Conservation (phyloP, 2,329 filamentous ascomycete species). For the Neonectria faginata region DNA sequence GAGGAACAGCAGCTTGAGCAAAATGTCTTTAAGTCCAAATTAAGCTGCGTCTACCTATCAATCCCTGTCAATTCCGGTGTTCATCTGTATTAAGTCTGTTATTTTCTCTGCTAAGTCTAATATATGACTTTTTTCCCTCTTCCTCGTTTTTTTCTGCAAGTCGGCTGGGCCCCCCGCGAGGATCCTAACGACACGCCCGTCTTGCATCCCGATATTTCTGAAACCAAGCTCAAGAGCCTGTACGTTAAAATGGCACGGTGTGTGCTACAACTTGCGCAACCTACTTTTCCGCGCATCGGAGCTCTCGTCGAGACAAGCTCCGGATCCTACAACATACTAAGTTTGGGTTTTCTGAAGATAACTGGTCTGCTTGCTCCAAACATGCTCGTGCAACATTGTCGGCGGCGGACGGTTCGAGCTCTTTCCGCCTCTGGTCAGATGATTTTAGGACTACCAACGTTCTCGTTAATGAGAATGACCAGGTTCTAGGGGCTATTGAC, state of each 20-base stretch:
- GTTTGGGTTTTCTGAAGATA: conserved; percentile 42
- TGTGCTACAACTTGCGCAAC: conserved; percentile 53
- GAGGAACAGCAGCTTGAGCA: no score
- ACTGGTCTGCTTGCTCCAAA: conserved; percentile 19
- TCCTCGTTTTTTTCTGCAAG: no score
- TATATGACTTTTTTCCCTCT: no score
- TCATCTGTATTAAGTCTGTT: no score
- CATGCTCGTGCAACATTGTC: conserved; percentile 22
- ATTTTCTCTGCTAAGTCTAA: no score
- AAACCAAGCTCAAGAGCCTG: conserved; percentile 47
- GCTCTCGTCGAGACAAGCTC: conserved; percentile 47
- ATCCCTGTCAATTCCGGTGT: no score
- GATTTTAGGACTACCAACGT: conserved; percentile 50
- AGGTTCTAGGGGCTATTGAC: conserved; percentile 50
- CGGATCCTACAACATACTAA: conserved; percentile 44
- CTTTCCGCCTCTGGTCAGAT: conserved; percentile 49
- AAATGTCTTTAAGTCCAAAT: no score
- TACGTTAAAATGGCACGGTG: conserved; percentile 55
- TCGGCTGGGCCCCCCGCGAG: conserved; percentile 26
- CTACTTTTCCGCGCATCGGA: conserved; percentile 54
- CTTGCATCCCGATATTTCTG: conserved; percentile 42
- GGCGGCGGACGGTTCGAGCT: conserved; percentile 36
- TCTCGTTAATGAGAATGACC: conserved; percentile 44
- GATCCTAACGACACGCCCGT: conserved; percentile 38
- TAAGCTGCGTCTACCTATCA: no score